Percentiles rank a stretch among this genome's conserved stretches.
These are phyloP conservation scores for Penicillium malachiteum DNA, from an alignment of 495 filamentous ascomycete genomes.

Conservation along the genomic window DNA sequence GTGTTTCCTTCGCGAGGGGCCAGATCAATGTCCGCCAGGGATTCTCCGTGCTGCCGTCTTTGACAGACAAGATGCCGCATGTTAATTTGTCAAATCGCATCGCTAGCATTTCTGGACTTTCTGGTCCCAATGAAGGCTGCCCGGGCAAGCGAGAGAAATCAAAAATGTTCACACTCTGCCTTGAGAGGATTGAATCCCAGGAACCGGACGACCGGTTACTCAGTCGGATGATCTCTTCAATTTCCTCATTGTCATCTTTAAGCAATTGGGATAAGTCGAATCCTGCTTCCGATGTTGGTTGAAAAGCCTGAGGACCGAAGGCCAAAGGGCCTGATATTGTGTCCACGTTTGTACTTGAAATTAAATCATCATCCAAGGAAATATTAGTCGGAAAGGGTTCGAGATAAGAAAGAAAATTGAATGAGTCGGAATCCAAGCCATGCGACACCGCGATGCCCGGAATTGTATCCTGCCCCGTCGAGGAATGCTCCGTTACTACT, in stretches of 20 bases:
- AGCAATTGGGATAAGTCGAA: slow-evolving; percentile 39
- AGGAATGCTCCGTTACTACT: slow-evolving; percentile 4
- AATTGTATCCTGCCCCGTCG: slow-evolving; percentile 13
- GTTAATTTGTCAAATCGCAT: slow-evolving; percentile 68
- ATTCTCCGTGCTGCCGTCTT: slow-evolving; percentile 70
- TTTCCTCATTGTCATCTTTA: slow-evolving; percentile 49
- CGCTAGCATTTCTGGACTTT: slow-evolving; percentile 64
- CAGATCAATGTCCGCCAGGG: slow-evolving; percentile 75
- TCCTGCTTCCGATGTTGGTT: slow-evolving; percentile 7
- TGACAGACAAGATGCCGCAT: slow-evolving; percentile 73
- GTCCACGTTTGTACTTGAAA: slow-evolving; percentile 9
- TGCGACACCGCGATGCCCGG: slow-evolving; percentile 6
- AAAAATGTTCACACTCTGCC: slow-evolving; percentile 3
- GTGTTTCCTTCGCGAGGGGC: slow-evolving; percentile 65
- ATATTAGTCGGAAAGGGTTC: slow-evolving; percentile 19
- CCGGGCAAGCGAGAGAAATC: slow-evolving; percentile 9
- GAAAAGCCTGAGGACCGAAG: slow-evolving; percentile 5
- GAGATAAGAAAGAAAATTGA: slow-evolving; percentile 24
- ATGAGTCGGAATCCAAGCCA: slow-evolving; percentile 13
- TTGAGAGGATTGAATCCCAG: slow-evolving; percentile 34
- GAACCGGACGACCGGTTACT: not conserved
- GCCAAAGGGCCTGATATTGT: slow-evolving; percentile 1
- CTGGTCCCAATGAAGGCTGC: slow-evolving; percentile 33
- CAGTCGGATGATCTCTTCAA: slow-evolving; percentile 61
- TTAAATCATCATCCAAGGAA: slow-evolving; percentile 14